Conservation (phyloP, 1,284 basidiomycete genomes). For the Rhodotorula mucilaginosa region DNA sequence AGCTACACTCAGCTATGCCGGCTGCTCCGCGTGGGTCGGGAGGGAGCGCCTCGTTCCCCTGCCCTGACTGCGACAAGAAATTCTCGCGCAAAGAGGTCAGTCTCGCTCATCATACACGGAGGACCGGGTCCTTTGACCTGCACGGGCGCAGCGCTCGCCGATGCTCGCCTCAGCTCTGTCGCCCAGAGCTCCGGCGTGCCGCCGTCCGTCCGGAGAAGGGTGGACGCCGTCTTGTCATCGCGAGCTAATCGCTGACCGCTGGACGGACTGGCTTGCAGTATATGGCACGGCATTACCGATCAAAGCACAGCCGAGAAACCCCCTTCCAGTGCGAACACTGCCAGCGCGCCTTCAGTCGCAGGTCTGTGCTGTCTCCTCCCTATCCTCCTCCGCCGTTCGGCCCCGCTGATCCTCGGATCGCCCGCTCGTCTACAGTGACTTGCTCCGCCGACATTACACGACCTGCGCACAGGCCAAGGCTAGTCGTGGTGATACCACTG, state of each 20-base stretch:
- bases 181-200: too few species aligned
- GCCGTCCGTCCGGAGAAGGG: too few species aligned
- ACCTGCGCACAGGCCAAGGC: slow-evolving; percentile 27
- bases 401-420: background rate
- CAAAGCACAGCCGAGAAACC: slow-evolving; percentile 26
- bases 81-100: slow-evolving; percentile 33
- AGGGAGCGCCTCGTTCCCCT: slow-evolving; percentile 13
- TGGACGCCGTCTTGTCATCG: too few species aligned
- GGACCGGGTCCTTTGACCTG: too few species aligned
- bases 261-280: slow-evolving; percentile 14
- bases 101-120: background rate
- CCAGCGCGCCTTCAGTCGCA: slow-evolving; percentile 24
- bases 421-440: slow-evolving; percentile 14
- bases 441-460: slow-evolving; percentile 31
- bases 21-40: slow-evolving; percentile 12
- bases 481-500: background rate
- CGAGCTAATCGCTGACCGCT: background rate
- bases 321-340: slow-evolving; percentile 31
- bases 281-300: slow-evolving; percentile 23
- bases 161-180: background rate
- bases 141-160: background rate
- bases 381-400: too few species aligned
- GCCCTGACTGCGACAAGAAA: slow-evolving; percentile 27
- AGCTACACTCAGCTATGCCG: slow-evolving; percentile 6
- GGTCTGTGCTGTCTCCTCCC: slow-evolving; percentile 3